phyloP scores from a whole-genome alignment of 352 stramenopile genomes.

The Phytophthora citrophthora region DNA sequence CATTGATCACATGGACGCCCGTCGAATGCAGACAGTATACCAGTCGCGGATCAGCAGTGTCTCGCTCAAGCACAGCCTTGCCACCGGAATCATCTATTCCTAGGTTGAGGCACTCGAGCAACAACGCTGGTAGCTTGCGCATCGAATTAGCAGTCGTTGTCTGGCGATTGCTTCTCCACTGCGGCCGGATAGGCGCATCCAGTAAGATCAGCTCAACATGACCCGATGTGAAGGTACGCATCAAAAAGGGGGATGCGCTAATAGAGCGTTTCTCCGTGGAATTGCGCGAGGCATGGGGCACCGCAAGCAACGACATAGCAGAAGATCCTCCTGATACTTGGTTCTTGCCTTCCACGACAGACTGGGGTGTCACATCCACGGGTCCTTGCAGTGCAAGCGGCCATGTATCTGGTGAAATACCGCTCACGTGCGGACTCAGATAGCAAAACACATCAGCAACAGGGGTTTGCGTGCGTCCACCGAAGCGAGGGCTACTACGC shows the following conservation, averaged over 20 bases:
- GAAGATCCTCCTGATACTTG: constrained; percentile 44
- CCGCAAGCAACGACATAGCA: constrained; percentile 57
- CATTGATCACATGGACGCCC: constrained; percentile 78
- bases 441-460: constrained; percentile 42
- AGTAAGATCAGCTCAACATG: constrained; percentile 80
- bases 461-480: constrained; percentile 7
- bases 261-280: constrained; percentile 33
- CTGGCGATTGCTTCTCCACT: constrained; percentile 59
- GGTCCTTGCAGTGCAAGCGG: constrained; percentile 74
- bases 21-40: constrained; percentile 83
- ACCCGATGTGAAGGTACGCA: constrained; percentile 74
- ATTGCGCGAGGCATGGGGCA: constrained; percentile 47
- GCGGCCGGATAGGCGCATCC: constrained; percentile 62
- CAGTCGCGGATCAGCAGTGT: constrained; percentile 59
- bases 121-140: constrained; percentile 49
- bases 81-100: constrained; percentile 77
- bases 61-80: constrained; percentile 57
- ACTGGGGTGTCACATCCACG: constrained; percentile 63
- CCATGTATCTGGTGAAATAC: constrained; percentile 79
- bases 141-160: constrained; percentile 9
- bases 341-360: constrained; percentile 63
- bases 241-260: constrained; percentile 62
- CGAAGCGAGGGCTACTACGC: constrained; percentile 19
- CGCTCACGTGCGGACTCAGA: constrained; percentile 67
- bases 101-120: constrained; percentile 80